Percentiles rank a stretch among this genome's conserved stretches.
These are phyloP conservation scores for Lolium perenne DNA, from an alignment of 176 grass and related monocot genomes.

Conservation along the genomic window DNA sequence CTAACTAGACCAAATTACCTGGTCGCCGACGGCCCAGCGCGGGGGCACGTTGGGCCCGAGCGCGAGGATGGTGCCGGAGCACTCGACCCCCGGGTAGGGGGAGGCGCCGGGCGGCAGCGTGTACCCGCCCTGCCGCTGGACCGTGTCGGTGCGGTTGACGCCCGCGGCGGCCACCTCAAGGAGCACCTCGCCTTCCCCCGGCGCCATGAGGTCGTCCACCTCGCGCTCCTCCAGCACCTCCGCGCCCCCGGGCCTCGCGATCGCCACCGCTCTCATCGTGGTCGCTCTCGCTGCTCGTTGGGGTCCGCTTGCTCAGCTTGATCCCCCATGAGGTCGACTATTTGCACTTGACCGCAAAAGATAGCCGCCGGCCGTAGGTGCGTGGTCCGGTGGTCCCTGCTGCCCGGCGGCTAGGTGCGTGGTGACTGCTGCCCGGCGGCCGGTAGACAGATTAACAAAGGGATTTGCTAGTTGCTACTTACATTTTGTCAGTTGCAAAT, in stretches of 20 bases:
- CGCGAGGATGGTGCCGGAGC: conserved; percentile 73
- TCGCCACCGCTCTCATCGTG: conserved; percentile 77
- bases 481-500: too few species aligned
- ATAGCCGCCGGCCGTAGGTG: background rate
- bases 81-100: conserved; percentile 80
- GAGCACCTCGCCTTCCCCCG: conserved; percentile 67
- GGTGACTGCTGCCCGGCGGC: too few species aligned
- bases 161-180: conserved; percentile 62
- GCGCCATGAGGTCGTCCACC: conserved; percentile 54
- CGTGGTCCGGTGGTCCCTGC: background rate
- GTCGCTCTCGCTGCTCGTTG: background rate
- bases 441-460: too few species aligned
- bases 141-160: conserved; percentile 76
- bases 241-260: conserved; percentile 61
- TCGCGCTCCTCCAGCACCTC: conserved; percentile 64
- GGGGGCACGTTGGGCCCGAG: conserved; percentile 43
- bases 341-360: background rate
- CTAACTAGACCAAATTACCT: conserved; percentile 19
- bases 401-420: background rate
- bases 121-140: conserved; percentile 66
- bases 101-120: conserved; percentile 62
- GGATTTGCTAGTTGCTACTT: too few species aligned
- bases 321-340: background rate
- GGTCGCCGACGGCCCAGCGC: conserved; percentile 66
- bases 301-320: background rate